These are phyloP conservation scores for Cicer pinnatifidum DNA, from an alignment of 306 rosid species.

Conservation along the genomic window DNA sequence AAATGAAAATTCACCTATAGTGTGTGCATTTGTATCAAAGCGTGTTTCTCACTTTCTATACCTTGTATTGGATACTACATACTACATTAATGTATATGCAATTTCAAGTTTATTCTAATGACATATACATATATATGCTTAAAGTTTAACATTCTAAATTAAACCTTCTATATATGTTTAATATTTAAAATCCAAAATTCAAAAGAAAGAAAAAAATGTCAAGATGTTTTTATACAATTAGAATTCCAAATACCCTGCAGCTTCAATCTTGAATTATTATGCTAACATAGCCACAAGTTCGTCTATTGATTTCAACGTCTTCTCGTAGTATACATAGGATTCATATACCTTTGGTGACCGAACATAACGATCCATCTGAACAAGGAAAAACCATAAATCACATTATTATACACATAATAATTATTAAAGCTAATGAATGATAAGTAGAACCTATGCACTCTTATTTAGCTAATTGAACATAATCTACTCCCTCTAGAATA, in stretches of 20 bases:
- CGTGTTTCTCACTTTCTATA: conserved; percentile 21
- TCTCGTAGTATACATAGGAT: conserved; percentile 89
- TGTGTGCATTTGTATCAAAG: conserved; percentile 9
- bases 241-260: conserved; percentile 16
- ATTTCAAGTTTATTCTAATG: background rate
- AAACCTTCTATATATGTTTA: conserved; percentile 16
- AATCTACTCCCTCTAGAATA: too few relatives aligned
- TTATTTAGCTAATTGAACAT: background rate
- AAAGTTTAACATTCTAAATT: background rate
- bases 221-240: conserved; percentile 29
- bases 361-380: conserved; percentile 59
- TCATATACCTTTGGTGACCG: conserved; percentile 90
- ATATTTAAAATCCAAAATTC: background rate
- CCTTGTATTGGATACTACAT: conserved; percentile 25
- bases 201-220: background rate
- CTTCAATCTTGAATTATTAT: conserved; percentile 52
- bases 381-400: background rate
- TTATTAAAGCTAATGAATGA: background rate
- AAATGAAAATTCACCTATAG: background rate
- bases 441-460: too few relatives aligned
- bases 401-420: background rate
- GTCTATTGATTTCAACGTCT: conserved; percentile 87
- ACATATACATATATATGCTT: background rate
- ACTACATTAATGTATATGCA: background rate
- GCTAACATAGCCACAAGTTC: conserved; percentile 71